Evolutionary conservation across 768 basidiomycete species (phyloP).

Genomic region (Rhizopogon vinicolor): DNA sequence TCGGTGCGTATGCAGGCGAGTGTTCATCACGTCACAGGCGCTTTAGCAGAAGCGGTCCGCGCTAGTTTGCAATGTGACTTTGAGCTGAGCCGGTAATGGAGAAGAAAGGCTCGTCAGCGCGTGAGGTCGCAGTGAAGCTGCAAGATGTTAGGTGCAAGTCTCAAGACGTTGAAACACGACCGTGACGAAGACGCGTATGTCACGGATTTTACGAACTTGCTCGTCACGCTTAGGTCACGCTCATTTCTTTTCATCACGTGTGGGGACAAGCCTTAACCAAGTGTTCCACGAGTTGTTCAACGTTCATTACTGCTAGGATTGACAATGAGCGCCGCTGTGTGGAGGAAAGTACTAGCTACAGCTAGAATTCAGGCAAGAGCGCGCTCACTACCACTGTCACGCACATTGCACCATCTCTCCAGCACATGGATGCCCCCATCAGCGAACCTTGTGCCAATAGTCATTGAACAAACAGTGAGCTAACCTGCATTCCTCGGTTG

Average conservation of each 20-base stretch:
- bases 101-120: neutral
- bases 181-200: constrained; percentile 26
- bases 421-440: constrained; percentile 41
- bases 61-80: neutral
- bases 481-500: constrained; percentile 2
- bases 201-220: constrained; percentile 17
- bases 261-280: neutral
- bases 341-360: constrained; percentile 2
- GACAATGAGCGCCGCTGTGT: neutral
- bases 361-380: constrained; percentile 12
- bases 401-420: constrained; percentile 53
- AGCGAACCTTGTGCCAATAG: constrained; percentile 79
- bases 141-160: neutral
- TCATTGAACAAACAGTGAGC: constrained; percentile 86
- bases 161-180: neutral
- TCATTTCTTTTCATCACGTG: constrained; percentile 17
- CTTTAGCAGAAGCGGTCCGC: neutral
- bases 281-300: neutral
- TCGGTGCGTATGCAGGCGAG: constrained; percentile 31
- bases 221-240: constrained; percentile 3
- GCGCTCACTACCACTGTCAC: constrained; percentile 18
- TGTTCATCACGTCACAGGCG: constrained; percentile 16
- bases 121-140: neutral
- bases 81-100: no score
- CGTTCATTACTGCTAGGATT: neutral